phyloP scores from a whole-genome alignment of 2,329 filamentous ascomycete species.

The Coniochaeta sp. region DNA sequence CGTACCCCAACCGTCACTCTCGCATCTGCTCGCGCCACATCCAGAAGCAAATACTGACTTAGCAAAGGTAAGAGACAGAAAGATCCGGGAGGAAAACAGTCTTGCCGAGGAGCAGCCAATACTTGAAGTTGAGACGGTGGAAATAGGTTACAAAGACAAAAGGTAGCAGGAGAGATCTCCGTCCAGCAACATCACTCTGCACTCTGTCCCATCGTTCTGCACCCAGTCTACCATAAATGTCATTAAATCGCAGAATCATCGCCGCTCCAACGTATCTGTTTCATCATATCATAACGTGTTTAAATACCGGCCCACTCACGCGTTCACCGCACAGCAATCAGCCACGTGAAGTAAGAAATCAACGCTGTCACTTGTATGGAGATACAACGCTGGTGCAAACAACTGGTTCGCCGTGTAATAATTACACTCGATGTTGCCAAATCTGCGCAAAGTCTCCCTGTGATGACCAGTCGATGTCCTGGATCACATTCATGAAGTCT shows the following conservation, averaged over 20 bases:
- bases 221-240: neutral
- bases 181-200: neutral
- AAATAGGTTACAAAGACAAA: neutral
- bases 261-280: neutral
- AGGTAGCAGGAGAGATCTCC: neutral
- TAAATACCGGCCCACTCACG: neutral
- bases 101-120: neutral
- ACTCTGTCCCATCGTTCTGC: neutral
- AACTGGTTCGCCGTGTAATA: no score
- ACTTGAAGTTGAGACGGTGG: neutral
- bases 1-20: neutral
- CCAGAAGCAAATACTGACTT: neutral
- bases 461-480: constrained; percentile 5
- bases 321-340: neutral
- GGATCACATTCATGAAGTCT: constrained; percentile 34
- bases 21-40: neutral
- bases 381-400: no score
- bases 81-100: neutral
- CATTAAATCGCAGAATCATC: neutral
- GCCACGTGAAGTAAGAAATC: neutral
- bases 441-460: neutral
- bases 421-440: neutral
- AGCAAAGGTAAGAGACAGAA: neutral
- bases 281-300: neutral
- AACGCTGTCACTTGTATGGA: neutral